Conservation (phyloP, 2,329 filamentous ascomycete species). For the Ramularia endophylla region DNA sequence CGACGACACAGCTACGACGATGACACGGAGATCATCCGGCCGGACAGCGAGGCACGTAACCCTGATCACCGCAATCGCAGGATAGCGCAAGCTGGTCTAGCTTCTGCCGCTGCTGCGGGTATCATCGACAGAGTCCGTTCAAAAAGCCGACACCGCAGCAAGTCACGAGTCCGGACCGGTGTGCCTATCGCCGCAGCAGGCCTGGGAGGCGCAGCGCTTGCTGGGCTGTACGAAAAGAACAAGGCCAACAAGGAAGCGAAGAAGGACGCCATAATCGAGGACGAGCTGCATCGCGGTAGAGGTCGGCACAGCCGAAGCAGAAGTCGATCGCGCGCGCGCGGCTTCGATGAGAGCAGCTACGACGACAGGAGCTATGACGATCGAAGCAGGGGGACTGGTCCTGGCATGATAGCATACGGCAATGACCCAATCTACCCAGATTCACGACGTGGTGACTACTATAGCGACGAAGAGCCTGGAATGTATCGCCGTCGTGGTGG, state of each 20-base stretch:
- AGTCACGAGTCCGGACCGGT: conserved; percentile 51
- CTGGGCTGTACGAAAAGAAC: conserved; percentile 57
- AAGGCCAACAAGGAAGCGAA: conserved; percentile 55
- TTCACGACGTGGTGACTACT: conserved; percentile 33
- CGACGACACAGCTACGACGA: conserved; percentile 33
- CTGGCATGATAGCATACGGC: conserved; percentile 58
- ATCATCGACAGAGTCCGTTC: conserved; percentile 53
- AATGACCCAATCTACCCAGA: conserved; percentile 56
- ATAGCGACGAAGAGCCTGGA: conserved; percentile 37
- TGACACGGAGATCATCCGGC: conserved; percentile 1
- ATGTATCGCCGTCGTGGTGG: conserved; percentile 39
- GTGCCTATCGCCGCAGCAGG: conserved; percentile 57
- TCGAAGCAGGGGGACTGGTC: conserved; percentile 37
- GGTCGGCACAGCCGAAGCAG: conserved; percentile 19
- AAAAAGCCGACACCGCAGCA: conserved; percentile 51
- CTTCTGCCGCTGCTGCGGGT: conserved; percentile 57
- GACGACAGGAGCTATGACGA: conserved; percentile 15
- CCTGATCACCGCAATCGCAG: conserved; percentile 51
- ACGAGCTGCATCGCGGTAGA: conserved; percentile 29
- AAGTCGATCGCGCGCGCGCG: conserved; percentile 35
- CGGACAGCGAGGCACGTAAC: conserved; percentile 31
- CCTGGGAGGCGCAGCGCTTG: conserved; percentile 54
- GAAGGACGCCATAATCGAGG: conserved; percentile 35
- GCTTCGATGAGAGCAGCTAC: too few species aligned
- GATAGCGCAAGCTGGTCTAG: conserved; percentile 57